Base-by-base conservation (phyloP, 495 filamentous ascomycete species). In the Arthonia radiata region DNA sequence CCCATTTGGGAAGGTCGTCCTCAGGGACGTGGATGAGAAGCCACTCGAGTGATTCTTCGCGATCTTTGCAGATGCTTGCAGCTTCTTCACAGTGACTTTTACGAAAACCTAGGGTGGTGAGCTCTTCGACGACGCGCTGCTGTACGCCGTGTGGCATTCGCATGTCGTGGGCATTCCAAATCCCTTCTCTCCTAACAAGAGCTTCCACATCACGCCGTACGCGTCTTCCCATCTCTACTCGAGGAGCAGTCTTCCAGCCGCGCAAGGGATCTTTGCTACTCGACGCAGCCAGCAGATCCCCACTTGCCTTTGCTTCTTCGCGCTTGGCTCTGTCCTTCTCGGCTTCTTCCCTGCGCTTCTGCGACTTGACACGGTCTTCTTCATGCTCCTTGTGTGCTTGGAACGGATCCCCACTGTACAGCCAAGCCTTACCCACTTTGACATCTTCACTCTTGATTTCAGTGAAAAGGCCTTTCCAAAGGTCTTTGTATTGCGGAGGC, bases 391-490 rank as follows among this genome's bases (percentile, higher is more conserved):
- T 59, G 42, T 69, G 56, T 3, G 76, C 71, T 22, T 66, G 48
- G 48, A 97, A 97, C 0, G 86, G 86, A 45, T 97, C 89, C 10
- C 78, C 83, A 36, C 89, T 81, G 39, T 94, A 97, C 63, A 90
- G 70, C 80, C 83, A 94, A 4, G 48, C 71, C 33, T 65, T 67
- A 7, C 77, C 80, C 28, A 71, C 64, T 35, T 61, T 68, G 8
- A 71, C 53, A 39, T 90, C 81, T 30, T 67, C 57, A 32, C 59
- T 59, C 46, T 89, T 93, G 32, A 92, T 45, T 2, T 64, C 60
- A 24, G 71, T 59, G 39, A 94, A 90, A 28, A 73, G 65, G 6
- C 64, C 63, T 47, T 83, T 83, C 86, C 86, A 97, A 16, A 91
- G 49, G 34, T 71, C 64, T 36, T 62, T 67, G 39, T 91, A 90